Evolutionary conservation across 148 eudicot species (phyloP), one percentile per base, ranked within the genome.

Genomic region (Heliamphora exappendiculata): DNA sequence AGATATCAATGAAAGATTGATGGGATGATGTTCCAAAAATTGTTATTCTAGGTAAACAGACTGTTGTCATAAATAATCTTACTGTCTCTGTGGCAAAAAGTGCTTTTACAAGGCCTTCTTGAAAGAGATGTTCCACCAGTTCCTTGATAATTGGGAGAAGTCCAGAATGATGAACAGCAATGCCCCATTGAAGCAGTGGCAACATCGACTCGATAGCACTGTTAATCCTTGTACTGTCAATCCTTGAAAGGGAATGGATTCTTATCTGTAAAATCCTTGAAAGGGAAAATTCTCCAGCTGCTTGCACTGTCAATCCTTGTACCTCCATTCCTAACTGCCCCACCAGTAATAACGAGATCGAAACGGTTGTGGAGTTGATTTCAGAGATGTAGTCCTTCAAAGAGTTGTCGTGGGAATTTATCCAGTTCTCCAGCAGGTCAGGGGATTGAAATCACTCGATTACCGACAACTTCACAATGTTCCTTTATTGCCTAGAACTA

Each of bases 81-180:
- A 95, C 99, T 59, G 99, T 95, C 80, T 95, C 99, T 28, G 99
- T 95, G 78, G 99, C 99, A 88, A 95, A 95, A 49, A 95, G 87
- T 26, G 97, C 99, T 87, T 95, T 95, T 34, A 92, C 96, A 58
- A 95, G 96, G 76, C 99, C 99, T 85, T 95, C 99, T 76, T 95
- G 99, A 76, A 95, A 95, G 69, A 95, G 94, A 80, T 92, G 90
- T 84, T 95, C 99, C 59, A 95, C 99, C 75, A 95, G 81, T 83
- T 95, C 99, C 79, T 93, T 95, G 54, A 95, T 93, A 65, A 95
- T 86, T 29, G 99, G 99, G 72, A 95, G 90, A 78, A 95, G 93
- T 75, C 99, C 99, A 82, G 99, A 95, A 82, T 95, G 99, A 80
- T 95, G 99, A 79, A 95, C 99, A 68, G 99, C 99, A 82, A 95